A percentile compares a stretch with the other conserved stretches of the same genome.
Conservation (phyloP, 2,329 filamentous ascomycete species). For the Fusarium tupiense region DNA sequence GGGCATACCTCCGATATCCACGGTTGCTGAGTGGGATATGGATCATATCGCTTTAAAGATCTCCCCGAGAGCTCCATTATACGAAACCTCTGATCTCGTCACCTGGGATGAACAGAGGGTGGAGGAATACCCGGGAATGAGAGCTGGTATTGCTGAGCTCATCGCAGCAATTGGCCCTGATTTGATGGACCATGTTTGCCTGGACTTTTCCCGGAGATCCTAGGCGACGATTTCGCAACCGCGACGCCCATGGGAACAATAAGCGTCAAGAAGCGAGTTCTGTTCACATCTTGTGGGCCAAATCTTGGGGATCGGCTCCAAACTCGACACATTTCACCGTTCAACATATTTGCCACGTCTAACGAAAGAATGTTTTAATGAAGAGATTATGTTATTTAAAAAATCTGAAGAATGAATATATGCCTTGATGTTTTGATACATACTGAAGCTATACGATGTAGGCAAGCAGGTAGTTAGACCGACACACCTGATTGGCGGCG, state of each 20-base stretch:
- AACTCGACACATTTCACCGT: not conserved
- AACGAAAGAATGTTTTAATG: not conserved
- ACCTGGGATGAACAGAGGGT: slow-evolving; percentile 67
- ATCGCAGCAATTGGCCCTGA: slow-evolving; percentile 73
- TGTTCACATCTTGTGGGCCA: not conserved
- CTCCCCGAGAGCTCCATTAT: slow-evolving; percentile 49
- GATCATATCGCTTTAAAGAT: slow-evolving; percentile 67
- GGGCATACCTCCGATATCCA: slow-evolving; percentile 66
- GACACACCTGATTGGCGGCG: slow-evolving; percentile 5
- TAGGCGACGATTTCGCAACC: not conserved
- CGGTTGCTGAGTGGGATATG: slow-evolving; percentile 66
- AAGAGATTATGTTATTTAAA: not conserved
- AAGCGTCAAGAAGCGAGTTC: not conserved
- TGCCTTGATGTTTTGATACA: not conserved
- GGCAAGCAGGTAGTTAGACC: not conserved
- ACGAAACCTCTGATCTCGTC: slow-evolving; percentile 62
- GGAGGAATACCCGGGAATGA: slow-evolving; percentile 61
- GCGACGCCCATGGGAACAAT: not conserved
- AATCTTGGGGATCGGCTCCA: not conserved
- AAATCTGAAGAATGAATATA: not conserved
- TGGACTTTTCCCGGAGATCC: slow-evolving; percentile 59
- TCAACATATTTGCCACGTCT: not conserved
- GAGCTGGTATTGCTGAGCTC: slow-evolving; percentile 72
- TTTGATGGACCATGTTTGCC: slow-evolving; percentile 63
- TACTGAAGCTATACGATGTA: not conserved